phyloP scores from a whole-genome alignment of 2,329 filamentous ascomycete genomes.

The Anthostomella pinea region DNA sequence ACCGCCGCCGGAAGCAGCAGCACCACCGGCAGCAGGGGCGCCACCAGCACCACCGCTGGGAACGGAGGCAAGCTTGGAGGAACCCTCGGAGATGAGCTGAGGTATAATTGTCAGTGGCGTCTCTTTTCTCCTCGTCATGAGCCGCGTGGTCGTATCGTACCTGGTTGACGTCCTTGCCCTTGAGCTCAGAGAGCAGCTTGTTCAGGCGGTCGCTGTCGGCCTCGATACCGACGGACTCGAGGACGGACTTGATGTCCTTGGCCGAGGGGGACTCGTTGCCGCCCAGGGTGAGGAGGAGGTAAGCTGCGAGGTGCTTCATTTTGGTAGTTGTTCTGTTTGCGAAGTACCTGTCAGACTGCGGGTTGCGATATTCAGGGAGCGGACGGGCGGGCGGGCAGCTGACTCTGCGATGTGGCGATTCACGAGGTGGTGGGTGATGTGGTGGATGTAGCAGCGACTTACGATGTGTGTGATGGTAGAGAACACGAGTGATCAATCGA shows the following conservation, averaged over 20 bases:
- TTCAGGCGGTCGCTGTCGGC: constrained; percentile 82
- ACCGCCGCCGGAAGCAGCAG: constrained; percentile 60
- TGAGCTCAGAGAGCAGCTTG: constrained; percentile 84
- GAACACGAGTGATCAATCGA: constrained; percentile 98
- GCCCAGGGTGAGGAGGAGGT: constrained; percentile 92
- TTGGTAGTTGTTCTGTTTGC: constrained; percentile 47
- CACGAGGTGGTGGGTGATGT: constrained; percentile 4
- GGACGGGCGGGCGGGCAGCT: too few species aligned
- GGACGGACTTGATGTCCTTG: constrained; percentile 81
- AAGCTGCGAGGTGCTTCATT: constrained; percentile 99
- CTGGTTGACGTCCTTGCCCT: constrained; percentile 91
- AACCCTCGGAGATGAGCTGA: constrained; percentile 87
- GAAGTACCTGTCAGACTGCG: constrained; percentile 16
- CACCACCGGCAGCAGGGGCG: constrained; percentile 65
- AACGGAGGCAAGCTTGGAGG: constrained; percentile 93
- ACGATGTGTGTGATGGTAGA: constrained; percentile 33
- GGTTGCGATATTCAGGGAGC: too few species aligned
- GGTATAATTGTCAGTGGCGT: constrained; percentile 18
- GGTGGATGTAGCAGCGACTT: constrained; percentile 34
- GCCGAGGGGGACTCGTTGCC: constrained; percentile 89
- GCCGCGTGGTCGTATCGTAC: constrained; percentile 50
- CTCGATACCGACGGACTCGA: constrained; percentile 93
- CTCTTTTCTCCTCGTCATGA: not conserved
- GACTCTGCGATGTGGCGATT: constrained; percentile 3
- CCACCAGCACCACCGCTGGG: constrained; percentile 84